These are phyloP conservation scores for Salvia splendens DNA, from an alignment of 257 asterid genomes.

Conservation along the genomic window DNA sequence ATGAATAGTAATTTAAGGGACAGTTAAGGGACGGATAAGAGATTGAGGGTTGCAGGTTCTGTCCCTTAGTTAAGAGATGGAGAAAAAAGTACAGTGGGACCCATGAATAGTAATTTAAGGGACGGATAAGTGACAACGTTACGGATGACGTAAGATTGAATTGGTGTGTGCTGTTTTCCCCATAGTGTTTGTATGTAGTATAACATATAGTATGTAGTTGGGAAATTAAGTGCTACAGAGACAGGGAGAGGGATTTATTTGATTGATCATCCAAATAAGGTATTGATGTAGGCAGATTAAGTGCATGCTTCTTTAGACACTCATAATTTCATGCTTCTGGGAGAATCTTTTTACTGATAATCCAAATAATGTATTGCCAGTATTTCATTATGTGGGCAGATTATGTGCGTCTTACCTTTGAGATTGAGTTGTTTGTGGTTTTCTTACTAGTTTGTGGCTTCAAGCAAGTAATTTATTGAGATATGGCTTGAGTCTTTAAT, in stretches of 20 bases:
- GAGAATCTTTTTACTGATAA: background rate
- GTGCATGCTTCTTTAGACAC: background rate
- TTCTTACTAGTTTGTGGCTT: background rate
- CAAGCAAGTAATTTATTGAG: constrained; percentile 9
- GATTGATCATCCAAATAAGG: too few species aligned
- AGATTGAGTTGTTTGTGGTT: constrained; percentile 5
- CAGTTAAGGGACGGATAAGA: too few species aligned
- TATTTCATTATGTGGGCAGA: background rate
- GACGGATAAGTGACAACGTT: too few species aligned
- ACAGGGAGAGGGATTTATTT: background rate
- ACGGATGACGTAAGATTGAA: background rate
- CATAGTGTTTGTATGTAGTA: background rate
- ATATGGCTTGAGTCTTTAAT: background rate
- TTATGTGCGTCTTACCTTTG: background rate
- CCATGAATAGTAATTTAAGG: too few species aligned
- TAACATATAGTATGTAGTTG: constrained; percentile 6
- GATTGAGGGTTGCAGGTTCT: too few species aligned
- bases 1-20: too few species aligned
- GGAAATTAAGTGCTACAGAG: constrained; percentile 18
- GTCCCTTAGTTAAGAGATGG: too few species aligned
- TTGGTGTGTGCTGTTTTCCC: background rate
- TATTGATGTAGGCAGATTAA: background rate
- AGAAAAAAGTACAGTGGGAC: too few species aligned
- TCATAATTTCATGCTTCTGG: background rate
- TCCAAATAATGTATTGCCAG: background rate